Base-by-base conservation (phyloP, 2,329 filamentous ascomycete species). In the Ophiostoma piceae region DNA sequence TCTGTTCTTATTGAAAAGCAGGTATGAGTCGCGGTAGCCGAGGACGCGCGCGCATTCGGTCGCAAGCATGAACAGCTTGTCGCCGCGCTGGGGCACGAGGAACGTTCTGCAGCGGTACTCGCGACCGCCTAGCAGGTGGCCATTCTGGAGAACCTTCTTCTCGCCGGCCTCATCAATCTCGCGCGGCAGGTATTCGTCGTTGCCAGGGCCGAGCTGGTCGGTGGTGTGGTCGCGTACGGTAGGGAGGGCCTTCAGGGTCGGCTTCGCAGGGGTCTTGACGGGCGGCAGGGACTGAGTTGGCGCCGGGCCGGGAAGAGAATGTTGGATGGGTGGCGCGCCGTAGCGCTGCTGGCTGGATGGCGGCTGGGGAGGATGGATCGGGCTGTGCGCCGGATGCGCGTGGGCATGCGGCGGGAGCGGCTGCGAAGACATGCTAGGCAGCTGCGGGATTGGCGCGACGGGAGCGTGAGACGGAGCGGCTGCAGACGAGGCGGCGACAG, bases 11-110 rank as follows among this genome's bases (percentile, higher is more conserved):
- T 98, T 98, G 83, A 99, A 99, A 19, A 99, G 83, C 47, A 99
- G 84, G 78, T 99, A 99, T n/a, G 94, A 97, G 79, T 99, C 95
- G 72, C 95, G 87, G 78, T 99, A 99, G 66, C 93, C 92, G 29
- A 98, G 84, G 3, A 97, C 93, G 74, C 95, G 88, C 32, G 95
- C 95, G 78, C 95, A 98, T 80, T 99, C 95, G 19, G 95, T 99
- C 47, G 95, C 95, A 68, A 99, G 87, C 95, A 99, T 99, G 81
- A 98, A 99, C 6, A 98, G 86, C 80, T 97, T 97, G 74, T 96
- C 90, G 37, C 92, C 93, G 75, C 95, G 86, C 76, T 96, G 90
- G 22, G 94, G 93, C 3, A 99, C 94, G 74, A 92, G 88, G 78
- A 99, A 99, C 0, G 94, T 98, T 73, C 94, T 87, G 80, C 94